Conservation (phyloP, 164 flowering plant genomes). For the Malania oleifera region DNA sequence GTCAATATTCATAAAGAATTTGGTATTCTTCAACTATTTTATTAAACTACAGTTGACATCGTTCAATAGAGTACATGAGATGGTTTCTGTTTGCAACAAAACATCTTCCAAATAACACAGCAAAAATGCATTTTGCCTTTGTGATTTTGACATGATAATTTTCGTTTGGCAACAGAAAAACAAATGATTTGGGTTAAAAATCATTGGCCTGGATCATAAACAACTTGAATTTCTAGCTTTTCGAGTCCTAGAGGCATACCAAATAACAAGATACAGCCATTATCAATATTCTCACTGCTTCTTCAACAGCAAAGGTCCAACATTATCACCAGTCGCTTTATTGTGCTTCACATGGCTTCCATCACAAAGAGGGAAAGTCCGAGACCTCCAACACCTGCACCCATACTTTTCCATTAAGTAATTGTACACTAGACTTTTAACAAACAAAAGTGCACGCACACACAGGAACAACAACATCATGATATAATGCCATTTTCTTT, state of each 20-base stretch:
- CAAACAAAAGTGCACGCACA: no score
- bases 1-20: no score
- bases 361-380: constrained; percentile 88
- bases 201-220: no score
- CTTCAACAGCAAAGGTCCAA: constrained; percentile 88
- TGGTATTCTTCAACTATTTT: no score
- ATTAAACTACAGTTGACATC: no score
- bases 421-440: neutral
- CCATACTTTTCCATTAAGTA: neutral
- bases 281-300: constrained; percentile 27
- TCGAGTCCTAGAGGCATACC: neutral
- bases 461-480: no score
- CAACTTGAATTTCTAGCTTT: neutral
- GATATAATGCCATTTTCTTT: no score
- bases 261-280: neutral
- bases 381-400: constrained; percentile 92
- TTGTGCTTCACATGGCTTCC: constrained; percentile 94
- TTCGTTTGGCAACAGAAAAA: neutral
- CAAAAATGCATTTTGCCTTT: neutral
- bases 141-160: neutral
- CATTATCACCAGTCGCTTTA: constrained; percentile 89
- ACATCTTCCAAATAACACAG: neutral
- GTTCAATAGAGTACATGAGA: no score
- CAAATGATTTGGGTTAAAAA: no score
- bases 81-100: no score